A percentile compares a stretch with the other conserved stretches of the same genome.
Conservation (phyloP, 768 basidiomycete species). For the Lyophyllum shimeji region DNA sequence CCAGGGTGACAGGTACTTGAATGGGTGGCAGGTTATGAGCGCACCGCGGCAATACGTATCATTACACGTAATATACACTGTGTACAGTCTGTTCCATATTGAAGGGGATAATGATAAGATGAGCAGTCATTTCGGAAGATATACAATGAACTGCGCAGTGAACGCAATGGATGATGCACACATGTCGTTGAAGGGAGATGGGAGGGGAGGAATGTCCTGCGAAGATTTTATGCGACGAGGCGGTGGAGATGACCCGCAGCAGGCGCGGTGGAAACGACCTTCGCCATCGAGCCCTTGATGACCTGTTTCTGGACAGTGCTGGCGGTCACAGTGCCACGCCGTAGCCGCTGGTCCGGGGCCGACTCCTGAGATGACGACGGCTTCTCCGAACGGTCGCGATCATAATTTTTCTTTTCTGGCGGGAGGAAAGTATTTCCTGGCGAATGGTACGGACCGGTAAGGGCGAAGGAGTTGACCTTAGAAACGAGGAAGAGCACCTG, state of each 20-base stretch:
- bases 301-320: constrained; percentile 45
- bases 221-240: constrained; percentile 16
- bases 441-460: not conserved
- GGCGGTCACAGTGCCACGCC: constrained; percentile 36
- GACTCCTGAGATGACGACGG: constrained; percentile 18
- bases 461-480: not conserved
- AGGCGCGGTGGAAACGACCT: constrained; percentile 37
- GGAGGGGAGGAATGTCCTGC: not conserved
- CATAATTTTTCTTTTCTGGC: constrained; percentile 19
- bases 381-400: constrained; percentile 36
- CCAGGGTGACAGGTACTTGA: too few species aligned
- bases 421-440: constrained; percentile 18
- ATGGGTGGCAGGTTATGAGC: not conserved
- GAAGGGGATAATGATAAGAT: not conserved
- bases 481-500: constrained; percentile 34
- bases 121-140: not conserved
- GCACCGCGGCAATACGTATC: not conserved
- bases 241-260: constrained; percentile 24
- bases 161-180: too few species aligned
- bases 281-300: constrained; percentile 55
- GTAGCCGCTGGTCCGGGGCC: constrained; percentile 37
- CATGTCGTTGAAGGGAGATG: too few species aligned
- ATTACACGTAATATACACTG: not conserved
- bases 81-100: not conserved
- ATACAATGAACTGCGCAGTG: not conserved